Base-by-base conservation (phyloP, 192 early-diverging fungal species). In the Thamnidium elegans region DNA sequence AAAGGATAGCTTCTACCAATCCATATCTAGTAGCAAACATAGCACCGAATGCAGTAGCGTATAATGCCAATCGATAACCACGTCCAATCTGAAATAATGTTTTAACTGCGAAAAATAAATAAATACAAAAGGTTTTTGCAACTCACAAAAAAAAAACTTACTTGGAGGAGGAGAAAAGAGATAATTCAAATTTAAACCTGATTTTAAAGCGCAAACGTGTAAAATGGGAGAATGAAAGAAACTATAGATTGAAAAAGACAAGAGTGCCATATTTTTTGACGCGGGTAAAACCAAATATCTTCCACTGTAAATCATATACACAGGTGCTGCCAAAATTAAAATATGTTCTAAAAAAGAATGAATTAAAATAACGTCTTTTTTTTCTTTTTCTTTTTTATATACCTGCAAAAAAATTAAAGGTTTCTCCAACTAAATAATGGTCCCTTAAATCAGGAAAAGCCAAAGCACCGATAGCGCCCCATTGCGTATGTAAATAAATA, bases 401-500 rank as follows among this genome's bases (percentile, higher is more conserved):
- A 80, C 79, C 81, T n/a, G 75, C 69, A 48, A 71, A 84, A 58
- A 82, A 84, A 58, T 81, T 81, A 43, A 78, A 72, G 0, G 79
- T 69, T 64, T 84, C 82, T 53, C 77, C 73, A 62, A 78, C 50
- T 7, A 71, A 53, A 42, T 74, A 50, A 51, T 79, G 76, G 45
- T 81, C 80, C 47, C 81, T 66, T 26, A 84, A 50, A 68, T 84
- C 82, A 17, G 82, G 82, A 36, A 75, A 74, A 26, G 76, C 43
- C 56, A 81, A 65, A 0, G 82, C 80, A 55, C 74, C 67, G 52
- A 83, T 73, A 42, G 70, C 77, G 20, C 82, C 80, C 82, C 82
- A 84, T 61, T 79, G 72, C 26, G 79, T 84, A 44, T 81, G 78
- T n/a, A 84, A 70, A 55, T 84, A 84, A 51, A 84, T 69, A 43